Conservation (phyloP, 805 yeast genomes). For the Candida arabinofermentans region DNA sequence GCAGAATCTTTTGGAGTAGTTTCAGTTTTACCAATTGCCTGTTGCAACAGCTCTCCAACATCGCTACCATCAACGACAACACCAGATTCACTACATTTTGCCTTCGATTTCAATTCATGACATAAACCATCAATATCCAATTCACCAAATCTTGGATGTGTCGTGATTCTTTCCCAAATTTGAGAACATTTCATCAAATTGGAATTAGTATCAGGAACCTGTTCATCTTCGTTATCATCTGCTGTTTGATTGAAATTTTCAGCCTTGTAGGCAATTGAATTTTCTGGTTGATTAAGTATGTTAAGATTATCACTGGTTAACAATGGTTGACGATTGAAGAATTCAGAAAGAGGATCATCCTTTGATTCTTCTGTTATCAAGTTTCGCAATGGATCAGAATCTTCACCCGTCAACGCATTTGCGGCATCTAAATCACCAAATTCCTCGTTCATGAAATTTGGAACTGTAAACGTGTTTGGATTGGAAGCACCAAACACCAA, state of each 20-base stretch:
- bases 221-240: conserved; percentile 16
- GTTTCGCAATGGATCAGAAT: conserved; percentile 17
- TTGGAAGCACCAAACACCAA: conserved; percentile 39
- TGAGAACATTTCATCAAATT: conserved; percentile 75
- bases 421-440: conserved; percentile 12
- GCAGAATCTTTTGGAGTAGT: not conserved
- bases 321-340: conserved; percentile 7
- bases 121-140: conserved; percentile 94
- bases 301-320: conserved; percentile 20
- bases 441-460: conserved; percentile 6
- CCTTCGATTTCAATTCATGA: conserved; percentile 82
- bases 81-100: conserved; percentile 91
- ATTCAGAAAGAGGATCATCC: conserved; percentile 48
- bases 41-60: conserved; percentile 53
- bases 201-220: conserved; percentile 65
- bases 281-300: conserved; percentile 16
- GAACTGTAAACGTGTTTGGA: conserved; percentile 14
- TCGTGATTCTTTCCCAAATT: conserved; percentile 92
- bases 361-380: conserved; percentile 54
- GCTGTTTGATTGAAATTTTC: no score
- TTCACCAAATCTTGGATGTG: conserved; percentile 91
- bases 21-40: conserved; percentile 12
- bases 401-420: not conserved
- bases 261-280: no score
- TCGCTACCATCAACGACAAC: conserved; percentile 82